Evolutionary conservation across 371 early-diverging fungal species (phyloP), one percentile per base, ranked within the genome.

Genomic region (Spraguea lophii): DNA sequence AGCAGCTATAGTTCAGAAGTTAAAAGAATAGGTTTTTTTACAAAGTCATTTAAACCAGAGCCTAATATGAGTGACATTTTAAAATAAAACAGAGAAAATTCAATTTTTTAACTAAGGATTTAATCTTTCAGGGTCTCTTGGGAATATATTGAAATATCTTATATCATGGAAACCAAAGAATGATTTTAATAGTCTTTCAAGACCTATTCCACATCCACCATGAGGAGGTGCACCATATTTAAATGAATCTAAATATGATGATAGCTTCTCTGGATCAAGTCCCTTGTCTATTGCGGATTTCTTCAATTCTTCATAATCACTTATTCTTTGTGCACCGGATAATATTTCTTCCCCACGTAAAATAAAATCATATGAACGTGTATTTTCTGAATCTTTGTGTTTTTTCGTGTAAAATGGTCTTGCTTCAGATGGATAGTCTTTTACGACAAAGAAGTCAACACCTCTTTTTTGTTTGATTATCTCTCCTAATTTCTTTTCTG

Each of bases 361-460:
- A 75, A 99, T 97, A 74, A 99, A 90, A 76, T 99, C 99, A 72
- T 91, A 95, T 19, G 93, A 91, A 80, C 91, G 89, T 59, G 90
- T 84, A 48, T 44, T 39, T 3, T 34, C 36, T 7, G 30, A 30
- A 7, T 30, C 30, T 22, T 89, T 81, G 72, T 90, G 86, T 25
- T 88, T 87, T 84, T 90, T 91, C 21, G 97, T 99, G 78, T 99
- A 99, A 78, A 97, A 95, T 22, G 99, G 91, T 46, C 97, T 80
- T 21, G 88, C 81, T 2, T 69, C 78, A 52, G 83, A 71, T 30
- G 99, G 99, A 82, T 94, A 99, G 73, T 93, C 93, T 78, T 90
- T 91, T 48, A 94, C 73, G 66, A 92, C 88, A 76, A 85, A 97
- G 57, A 97, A 88, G 73, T 99, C 99, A 23, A 89, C 88, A 58